Base-by-base conservation (phyloP, 2,329 filamentous ascomycete genomes). In the Apiospora sp. region DNA sequence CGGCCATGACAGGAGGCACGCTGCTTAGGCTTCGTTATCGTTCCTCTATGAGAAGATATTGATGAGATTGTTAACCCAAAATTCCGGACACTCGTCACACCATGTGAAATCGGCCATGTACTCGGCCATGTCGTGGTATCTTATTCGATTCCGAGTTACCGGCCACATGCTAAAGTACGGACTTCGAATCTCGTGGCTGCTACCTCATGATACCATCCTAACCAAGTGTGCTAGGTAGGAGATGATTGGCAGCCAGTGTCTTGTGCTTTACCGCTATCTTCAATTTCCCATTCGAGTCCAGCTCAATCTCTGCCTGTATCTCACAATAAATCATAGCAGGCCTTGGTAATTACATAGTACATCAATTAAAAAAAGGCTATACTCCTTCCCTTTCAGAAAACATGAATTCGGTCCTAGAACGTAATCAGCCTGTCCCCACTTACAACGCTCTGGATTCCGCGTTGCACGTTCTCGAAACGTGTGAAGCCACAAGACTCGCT, bases 401-500 rank as follows among this genome's bases (percentile, higher is more conserved):
- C 4, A n/a, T 4, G 19, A 49, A 48, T 24, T 2, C 46, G 24
- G 3, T 6, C 14, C 70, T 16, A 70, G 14, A 67, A 72, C 14
- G 4, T 48, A 41, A 72, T 72, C 43, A 68, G 30, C 3, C 37
- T 68, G n/a, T 68, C 30, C 2, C 58, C 68, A 10, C 41, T 27
- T 16, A 68, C 22, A 46, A 72, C 30, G 30, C 37, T 30, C 44
- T 64, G 58, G 54, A 72, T 54, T 27, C 22, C 44, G 6, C 22
- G 58, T 24, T 72, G 71, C 22, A 72, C 81, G 0, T 75, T 76
- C 27, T 81, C 77, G 68, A 86, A 85, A 4, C 81, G 79, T 73
- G 82, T 83, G 48, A 75, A 82, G 3, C 80, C 78, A 70, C 85
- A 87, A 4, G 74, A 74, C 74, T 86, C 84, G 75, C 84, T 86